Percentiles rank a stretch among this genome's conserved stretches.
Evolutionary conservation across 1,139 yeast species (phyloP).

Genomic region (Candida sojae): DNA sequence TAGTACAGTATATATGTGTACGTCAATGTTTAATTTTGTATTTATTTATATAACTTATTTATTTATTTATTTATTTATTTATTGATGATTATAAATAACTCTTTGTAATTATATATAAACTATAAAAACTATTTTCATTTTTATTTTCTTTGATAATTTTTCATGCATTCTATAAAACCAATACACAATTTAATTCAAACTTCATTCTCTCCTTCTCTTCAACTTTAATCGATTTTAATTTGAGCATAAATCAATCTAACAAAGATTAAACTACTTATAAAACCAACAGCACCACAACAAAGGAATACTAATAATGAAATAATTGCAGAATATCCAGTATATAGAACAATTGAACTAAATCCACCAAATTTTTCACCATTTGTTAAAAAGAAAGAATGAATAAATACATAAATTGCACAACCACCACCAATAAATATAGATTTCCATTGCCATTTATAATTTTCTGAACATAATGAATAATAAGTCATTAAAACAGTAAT

Average conservation of each 20-base stretch:
- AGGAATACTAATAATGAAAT: constrained; percentile 74
- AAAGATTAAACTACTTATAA: constrained; percentile 70
- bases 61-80: too few species aligned
- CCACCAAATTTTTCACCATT: constrained; percentile 70
- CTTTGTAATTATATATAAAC: too few species aligned
- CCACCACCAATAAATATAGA: constrained; percentile 89
- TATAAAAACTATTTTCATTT: not conserved
- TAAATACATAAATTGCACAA: constrained; percentile 77
- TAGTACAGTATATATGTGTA: constrained; percentile 8
- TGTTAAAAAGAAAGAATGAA: constrained; percentile 78
- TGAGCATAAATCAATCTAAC: constrained; percentile 79
- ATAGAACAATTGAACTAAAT: constrained; percentile 72
- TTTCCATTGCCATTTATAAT: constrained; percentile 98
- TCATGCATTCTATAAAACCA: not conserved
- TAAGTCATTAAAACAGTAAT: constrained; percentile 82
- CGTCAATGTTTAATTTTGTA: not conserved
- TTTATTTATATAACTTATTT: not conserved
- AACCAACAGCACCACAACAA: constrained; percentile 88
- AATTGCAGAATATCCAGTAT: constrained; percentile 81
- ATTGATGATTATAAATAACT: too few species aligned
- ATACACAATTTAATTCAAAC: not conserved
- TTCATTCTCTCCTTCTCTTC: not conserved
- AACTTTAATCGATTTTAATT: constrained; percentile 70
- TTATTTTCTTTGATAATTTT: not conserved
- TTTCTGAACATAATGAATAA: constrained; percentile 84